Conservation (phyloP, 2,329 filamentous ascomycete genomes). For the Ceratocystis eucalypticola region DNA sequence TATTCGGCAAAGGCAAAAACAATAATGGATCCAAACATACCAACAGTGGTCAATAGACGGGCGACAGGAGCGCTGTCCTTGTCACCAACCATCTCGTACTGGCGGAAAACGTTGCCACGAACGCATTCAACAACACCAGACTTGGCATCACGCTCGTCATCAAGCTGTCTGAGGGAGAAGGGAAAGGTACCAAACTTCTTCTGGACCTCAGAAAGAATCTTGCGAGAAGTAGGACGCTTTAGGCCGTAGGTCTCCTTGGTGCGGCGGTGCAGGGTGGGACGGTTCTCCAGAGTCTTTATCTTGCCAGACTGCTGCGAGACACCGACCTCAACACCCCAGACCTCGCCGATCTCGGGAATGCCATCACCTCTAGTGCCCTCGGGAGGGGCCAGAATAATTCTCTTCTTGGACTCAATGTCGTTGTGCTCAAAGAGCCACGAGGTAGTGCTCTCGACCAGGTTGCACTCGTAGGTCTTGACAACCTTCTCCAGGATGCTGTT, state of each 20-base stretch:
- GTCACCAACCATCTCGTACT: slow-evolving; percentile 92
- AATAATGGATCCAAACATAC: slow-evolving; percentile 44
- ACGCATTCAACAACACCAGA: slow-evolving; percentile 92
- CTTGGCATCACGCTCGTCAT: slow-evolving; percentile 94
- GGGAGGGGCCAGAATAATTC: slow-evolving; percentile 80
- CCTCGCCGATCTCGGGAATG: slow-evolving; percentile 73
- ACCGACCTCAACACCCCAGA: slow-evolving; percentile 96
- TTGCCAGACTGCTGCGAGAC: slow-evolving; percentile 85
- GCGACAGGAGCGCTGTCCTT: slow-evolving; percentile 78
- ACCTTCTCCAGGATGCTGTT: slow-evolving; percentile 81
- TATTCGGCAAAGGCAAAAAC: not conserved
- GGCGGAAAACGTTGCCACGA: slow-evolving; percentile 77
- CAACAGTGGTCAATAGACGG: slow-evolving; percentile 78
- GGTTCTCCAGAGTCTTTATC: slow-evolving; percentile 80
- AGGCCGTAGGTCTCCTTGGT: slow-evolving; percentile 83
- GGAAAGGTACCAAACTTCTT: slow-evolving; percentile 97
- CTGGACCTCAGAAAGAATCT: slow-evolving; percentile 84
- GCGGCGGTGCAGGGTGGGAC: slow-evolving; percentile 82
- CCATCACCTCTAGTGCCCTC: slow-evolving; percentile 89
- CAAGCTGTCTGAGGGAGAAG: slow-evolving; percentile 91
- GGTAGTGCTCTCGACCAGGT: slow-evolving; percentile 92
- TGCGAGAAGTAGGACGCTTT: slow-evolving; percentile 86
- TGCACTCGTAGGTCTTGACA: slow-evolving; percentile 79
- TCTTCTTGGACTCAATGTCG: slow-evolving; percentile 94
- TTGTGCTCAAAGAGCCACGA: slow-evolving; percentile 94